Conservation (phyloP, 2,329 filamentous ascomycete species). For the Fusarium pseudocircinatum region DNA sequence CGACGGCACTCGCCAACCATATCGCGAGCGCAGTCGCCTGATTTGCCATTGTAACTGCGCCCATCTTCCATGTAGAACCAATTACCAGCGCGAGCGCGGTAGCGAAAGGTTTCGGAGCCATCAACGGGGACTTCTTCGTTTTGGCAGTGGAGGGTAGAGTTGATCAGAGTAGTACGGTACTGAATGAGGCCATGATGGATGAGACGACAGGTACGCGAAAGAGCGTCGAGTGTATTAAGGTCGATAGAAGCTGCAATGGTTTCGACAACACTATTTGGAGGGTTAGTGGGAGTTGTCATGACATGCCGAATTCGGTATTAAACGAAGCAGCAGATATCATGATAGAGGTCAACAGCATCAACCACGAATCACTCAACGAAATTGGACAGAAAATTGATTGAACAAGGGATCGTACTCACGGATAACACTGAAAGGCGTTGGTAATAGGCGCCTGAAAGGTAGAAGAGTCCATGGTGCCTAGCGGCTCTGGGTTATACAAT, state of each 20-base stretch:
- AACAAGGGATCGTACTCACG: slow-evolving; percentile 34
- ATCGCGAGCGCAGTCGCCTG: slow-evolving; percentile 84
- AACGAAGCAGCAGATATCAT: slow-evolving; percentile 19
- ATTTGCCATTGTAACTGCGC: slow-evolving; percentile 69
- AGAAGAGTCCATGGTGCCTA: slow-evolving; percentile 40
- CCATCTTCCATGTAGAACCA: slow-evolving; percentile 69
- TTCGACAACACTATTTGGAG: slow-evolving; percentile 73
- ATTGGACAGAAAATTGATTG: background rate
- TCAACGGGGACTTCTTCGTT: slow-evolving; percentile 72
- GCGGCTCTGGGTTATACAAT: slow-evolving; percentile 36
- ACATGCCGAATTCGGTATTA: background rate
- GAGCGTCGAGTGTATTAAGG: slow-evolving; percentile 84
- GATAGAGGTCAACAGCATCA: background rate
- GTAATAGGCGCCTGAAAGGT: slow-evolving; percentile 40
- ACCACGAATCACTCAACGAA: slow-evolving; percentile 1
- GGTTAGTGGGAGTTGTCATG: slow-evolving; percentile 30
- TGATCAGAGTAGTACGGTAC: slow-evolving; percentile 77
- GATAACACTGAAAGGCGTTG: slow-evolving; percentile 42
- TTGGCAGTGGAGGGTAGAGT: slow-evolving; percentile 80
- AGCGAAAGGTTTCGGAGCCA: slow-evolving; percentile 65
- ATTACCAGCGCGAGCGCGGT: slow-evolving; percentile 64
- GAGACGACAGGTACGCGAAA: slow-evolving; percentile 83
- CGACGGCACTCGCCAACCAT: slow-evolving; percentile 85
- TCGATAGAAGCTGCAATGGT: slow-evolving; percentile 82
- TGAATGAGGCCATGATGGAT: slow-evolving; percentile 81